A percentile compares a stretch with the other conserved stretches of the same genome.
Conservation (phyloP, 768 basidiomycete species). For the Russula foetens region DNA sequence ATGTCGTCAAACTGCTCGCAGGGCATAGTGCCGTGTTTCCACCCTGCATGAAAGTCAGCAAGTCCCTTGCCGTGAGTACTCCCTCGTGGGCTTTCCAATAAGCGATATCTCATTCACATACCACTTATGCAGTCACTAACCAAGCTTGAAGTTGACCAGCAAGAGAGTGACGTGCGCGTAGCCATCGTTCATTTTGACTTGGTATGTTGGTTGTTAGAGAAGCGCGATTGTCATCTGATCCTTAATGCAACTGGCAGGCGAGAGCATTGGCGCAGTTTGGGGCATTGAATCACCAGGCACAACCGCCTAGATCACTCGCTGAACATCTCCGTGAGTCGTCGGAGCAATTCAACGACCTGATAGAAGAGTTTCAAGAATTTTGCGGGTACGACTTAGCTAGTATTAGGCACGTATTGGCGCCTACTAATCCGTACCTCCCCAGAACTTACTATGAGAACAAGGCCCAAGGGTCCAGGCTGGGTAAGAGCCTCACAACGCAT, state of each 20-base stretch:
- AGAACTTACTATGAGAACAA: slow-evolving; percentile 7
- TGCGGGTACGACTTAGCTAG: background rate
- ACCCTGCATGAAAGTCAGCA: slow-evolving; percentile 7
- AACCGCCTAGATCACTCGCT: background rate
- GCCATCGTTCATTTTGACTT: slow-evolving; percentile 7
- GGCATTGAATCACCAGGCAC: slow-evolving; percentile 1
- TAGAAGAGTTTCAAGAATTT: slow-evolving; percentile 1
- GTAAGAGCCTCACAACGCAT: background rate
- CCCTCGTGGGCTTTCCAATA: background rate
- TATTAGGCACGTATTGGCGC: background rate
- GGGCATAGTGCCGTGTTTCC: slow-evolving; percentile 2
- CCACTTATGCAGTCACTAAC: background rate
- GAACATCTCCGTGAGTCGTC: background rate
- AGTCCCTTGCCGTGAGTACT: background rate
- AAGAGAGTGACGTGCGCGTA: slow-evolving; percentile 8
- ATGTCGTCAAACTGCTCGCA: slow-evolving; percentile 1
- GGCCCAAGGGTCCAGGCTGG: background rate
- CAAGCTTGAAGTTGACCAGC: background rate
- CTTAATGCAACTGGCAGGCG: background rate
- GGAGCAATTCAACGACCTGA: background rate
- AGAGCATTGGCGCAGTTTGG: slow-evolving; percentile 3
- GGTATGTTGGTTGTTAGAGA: background rate
- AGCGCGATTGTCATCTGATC: too few relatives aligned
- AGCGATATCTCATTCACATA: background rate
- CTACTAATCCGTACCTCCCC: background rate